Evolutionary conservation across 768 basidiomycete genomes (phyloP).

Genomic region (Tylopilus felleus): DNA sequence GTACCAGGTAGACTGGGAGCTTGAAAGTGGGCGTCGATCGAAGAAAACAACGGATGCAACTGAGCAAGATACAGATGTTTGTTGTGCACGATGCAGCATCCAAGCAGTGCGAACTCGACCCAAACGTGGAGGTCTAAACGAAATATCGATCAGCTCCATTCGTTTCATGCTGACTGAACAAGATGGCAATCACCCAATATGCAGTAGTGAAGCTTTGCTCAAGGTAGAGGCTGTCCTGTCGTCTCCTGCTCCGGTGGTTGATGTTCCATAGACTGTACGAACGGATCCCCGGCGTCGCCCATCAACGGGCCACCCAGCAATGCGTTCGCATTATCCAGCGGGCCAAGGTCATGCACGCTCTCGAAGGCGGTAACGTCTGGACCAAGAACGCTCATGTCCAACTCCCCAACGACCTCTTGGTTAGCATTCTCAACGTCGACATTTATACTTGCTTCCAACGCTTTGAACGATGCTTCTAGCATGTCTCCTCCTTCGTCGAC

Average conservation of each 20-base stretch:
- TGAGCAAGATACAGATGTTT: not conserved
- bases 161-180: not conserved
- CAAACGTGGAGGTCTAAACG: not conserved
- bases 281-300: constrained; percentile 60
- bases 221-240: constrained; percentile 8
- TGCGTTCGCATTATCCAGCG: constrained; percentile 50
- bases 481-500: constrained; percentile 38
- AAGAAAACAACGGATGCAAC: not conserved
- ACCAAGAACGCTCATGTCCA: constrained; percentile 64
- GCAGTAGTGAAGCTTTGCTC: not conserved
- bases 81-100: not conserved
- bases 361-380: constrained; percentile 64
- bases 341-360: constrained; percentile 48
- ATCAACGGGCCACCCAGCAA: constrained; percentile 60
- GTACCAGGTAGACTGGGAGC: not conserved
- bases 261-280: constrained; percentile 34
- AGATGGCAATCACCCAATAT: constrained; percentile 8
- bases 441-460: constrained; percentile 45
- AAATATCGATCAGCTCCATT: constrained; percentile 4
- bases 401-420: constrained; percentile 39
- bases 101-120: not conserved
- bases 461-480: constrained; percentile 56
- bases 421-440: constrained; percentile 34
- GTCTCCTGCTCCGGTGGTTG: constrained; percentile 12
- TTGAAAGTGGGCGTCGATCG: not conserved